These are phyloP conservation scores for Dalbergia cochinchinensis DNA, from an alignment of 306 rosid species.

Conservation along the genomic window DNA sequence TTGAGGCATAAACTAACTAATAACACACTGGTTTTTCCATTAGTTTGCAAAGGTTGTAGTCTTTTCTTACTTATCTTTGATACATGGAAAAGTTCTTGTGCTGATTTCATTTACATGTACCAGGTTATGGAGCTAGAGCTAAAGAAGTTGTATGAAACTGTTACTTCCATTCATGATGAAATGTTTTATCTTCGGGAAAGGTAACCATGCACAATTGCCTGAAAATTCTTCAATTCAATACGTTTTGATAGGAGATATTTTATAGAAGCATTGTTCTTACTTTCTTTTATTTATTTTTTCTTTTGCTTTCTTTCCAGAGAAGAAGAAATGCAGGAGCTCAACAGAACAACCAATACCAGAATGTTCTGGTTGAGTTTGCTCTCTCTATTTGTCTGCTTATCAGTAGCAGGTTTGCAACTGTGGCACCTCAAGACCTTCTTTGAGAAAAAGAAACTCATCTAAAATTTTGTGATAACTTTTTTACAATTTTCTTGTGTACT, in stretches of 20 bases:
- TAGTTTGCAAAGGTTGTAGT: slow-evolving; percentile 26
- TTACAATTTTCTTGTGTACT: slow-evolving; percentile 16
- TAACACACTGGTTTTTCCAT: slow-evolving; percentile 12
- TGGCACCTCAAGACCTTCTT: slow-evolving; percentile 96
- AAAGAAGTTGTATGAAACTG: slow-evolving; percentile 75
- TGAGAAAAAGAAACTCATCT: slow-evolving; percentile 94
- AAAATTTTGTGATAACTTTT: slow-evolving; percentile 40
- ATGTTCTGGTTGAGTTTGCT: slow-evolving; percentile 89
- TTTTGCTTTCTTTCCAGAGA: slow-evolving; percentile 63
- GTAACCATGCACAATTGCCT: slow-evolving; percentile 50
- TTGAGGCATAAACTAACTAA: neutral
- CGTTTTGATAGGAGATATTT: neutral
- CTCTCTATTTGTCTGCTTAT: slow-evolving; percentile 74
- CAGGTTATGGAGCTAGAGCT: slow-evolving; percentile 92
- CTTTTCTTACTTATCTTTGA: neutral
- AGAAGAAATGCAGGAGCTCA: slow-evolving; percentile 94
- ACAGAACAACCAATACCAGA: slow-evolving; percentile 66
- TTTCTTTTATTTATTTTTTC: neutral
- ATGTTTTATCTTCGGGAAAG: slow-evolving; percentile 85
- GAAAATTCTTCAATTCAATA: neutral
- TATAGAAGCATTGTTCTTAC: neutral
- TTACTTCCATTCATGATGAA: slow-evolving; percentile 80
- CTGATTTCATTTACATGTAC: slow-evolving; percentile 25
- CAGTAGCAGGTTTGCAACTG: slow-evolving; percentile 82
- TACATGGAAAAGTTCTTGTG: slow-evolving; percentile 5